Evolutionary conservation across 1,284 basidiomycete genomes (phyloP).

Genomic region (Ustilago cynodontis): DNA sequence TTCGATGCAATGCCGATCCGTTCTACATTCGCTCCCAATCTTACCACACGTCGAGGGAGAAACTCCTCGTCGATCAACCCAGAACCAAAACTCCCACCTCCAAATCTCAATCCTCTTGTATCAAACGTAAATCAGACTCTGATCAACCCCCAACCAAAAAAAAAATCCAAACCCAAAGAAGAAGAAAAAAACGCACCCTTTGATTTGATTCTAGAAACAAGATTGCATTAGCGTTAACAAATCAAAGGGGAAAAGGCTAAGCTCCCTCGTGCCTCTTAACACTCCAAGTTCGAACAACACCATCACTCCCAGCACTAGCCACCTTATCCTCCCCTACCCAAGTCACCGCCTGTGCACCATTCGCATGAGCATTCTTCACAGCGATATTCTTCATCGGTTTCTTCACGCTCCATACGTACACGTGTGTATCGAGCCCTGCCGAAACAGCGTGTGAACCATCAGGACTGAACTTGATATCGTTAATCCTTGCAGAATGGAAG

Average conservation of each 20-base stretch:
- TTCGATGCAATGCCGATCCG: too few species aligned
- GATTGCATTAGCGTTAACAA: too few species aligned
- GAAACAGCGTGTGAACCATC: constrained; percentile 80
- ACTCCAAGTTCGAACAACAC: constrained; percentile 56
- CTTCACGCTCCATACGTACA: constrained; percentile 87
- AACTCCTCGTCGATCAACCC: not conserved
- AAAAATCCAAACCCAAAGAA: constrained; percentile 13
- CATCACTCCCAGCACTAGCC: constrained; percentile 85
- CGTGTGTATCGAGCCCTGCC: constrained; percentile 78
- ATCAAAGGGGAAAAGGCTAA: too few species aligned
- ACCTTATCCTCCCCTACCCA: constrained; percentile 80
- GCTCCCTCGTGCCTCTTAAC: constrained; percentile 36
- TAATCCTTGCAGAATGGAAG: constrained; percentile 85
- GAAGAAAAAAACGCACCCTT: constrained; percentile 13
- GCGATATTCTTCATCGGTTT: constrained; percentile 83
- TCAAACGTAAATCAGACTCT: constrained; percentile 6
- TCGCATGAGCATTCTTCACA: constrained; percentile 74
- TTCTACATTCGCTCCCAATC: too few species aligned
- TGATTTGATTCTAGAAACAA: not conserved
- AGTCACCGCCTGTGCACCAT: constrained; percentile 77
- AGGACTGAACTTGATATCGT: constrained; percentile 82
- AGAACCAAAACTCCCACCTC: not conserved
- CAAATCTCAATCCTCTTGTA: not conserved
- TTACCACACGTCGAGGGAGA: too few species aligned
- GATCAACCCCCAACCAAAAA: too few species aligned